Evolutionary conservation across 2,329 filamentous ascomycete species (phyloP), one percentile per base, ranked within the genome.

Genomic region (Fusarium denticulatum): DNA sequence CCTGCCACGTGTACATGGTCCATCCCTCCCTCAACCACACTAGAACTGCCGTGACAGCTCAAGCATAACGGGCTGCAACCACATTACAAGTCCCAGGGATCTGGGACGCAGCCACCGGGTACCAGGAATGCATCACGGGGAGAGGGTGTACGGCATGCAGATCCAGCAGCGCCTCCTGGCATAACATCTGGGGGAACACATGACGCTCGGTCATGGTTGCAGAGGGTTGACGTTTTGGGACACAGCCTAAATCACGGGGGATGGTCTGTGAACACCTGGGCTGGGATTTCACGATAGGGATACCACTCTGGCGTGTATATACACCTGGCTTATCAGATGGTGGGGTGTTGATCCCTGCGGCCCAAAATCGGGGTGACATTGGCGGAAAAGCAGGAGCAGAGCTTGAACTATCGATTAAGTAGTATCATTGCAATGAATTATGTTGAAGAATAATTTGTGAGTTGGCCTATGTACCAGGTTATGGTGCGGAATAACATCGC

Each of bases 301-400:
- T 47, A 65, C 67, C 60, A 69, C 58, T 64, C 69, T 69, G 64
- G 66, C 66, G 66, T 69, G 66, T 68, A 40, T 56, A 64, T 45
- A 69, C 64, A 39, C 64, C 64, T 28, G 56, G 49, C 64, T 69
- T 56, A 56, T 57, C 49, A 50, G 55, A 64, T 72, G 69, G 69
- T 53, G 47, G 39, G 69, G 68, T 37, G 69, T 40, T 43, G 45
- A 45, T 73, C 69, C 55, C 60, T 69, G 69, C 45, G 10, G 14
- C 16, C 30, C 10, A 15, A 24, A 34, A 24, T 59, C 32, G 34
- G 49, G 32, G 28, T 22, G 16, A 8, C n/a, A 26, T 52, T 52
- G 49, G 32, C 18, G 6, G 2, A 6, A 26, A 22, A 22, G n/a
- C 49, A 26, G 7, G 18, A 4, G 4, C 1, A 26, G 18, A 20